Base-by-base conservation (phyloP, 345 rosid genomes). In the Gossypium bickii region DNA sequence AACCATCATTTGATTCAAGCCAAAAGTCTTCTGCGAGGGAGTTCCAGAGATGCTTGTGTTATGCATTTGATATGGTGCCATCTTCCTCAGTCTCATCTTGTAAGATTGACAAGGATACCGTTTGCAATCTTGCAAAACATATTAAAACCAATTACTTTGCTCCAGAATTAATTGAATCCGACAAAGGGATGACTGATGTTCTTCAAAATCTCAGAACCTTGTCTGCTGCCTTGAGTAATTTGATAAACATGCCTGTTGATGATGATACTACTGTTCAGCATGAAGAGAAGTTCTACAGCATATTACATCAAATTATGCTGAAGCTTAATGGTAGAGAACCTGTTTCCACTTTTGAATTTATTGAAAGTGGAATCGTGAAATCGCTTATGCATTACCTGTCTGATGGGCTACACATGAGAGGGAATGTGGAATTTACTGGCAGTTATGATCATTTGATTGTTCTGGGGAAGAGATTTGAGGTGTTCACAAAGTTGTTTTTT, bases 341-440 rank as follows among this genome's bases (percentile, higher is more conserved):
- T 71, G 88, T 94, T 78, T 94, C 98, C 77, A 91, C 90, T 58
- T 94, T 94, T 83, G 98, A 92, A 83, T 89, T 94, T 74, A 85
- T 89, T 57, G 95, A 89, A 84, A 92, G 98, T 82, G 98, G 98
- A 77, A 81, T 91, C 73, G 89, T 89, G 62, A 92, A 86, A 83
- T 84, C 95, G 0, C 79, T 94, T 56, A 87, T 89, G 66, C 86
- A 78, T 55, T 94, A 86, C 80, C 76, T 92, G 56, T 87, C 95
- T 45, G 77, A 85, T 80, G 97, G 97, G 70, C 81, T 76, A 24
- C 83, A 84, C 79, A 64, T 82, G 62, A 84, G 86, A 59, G 86
- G 79, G 53, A 73, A 76, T 53, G 67, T 74, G 76, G 83, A 80
- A 63, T 78, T 73, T 44, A 77, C 64, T 73, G 83, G 67, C 67